A percentile compares a stretch with the other conserved stretches of the same genome.
Conservation (phyloP, 2,329 filamentous ascomycete species). For the Chaetomium globosum region DNA sequence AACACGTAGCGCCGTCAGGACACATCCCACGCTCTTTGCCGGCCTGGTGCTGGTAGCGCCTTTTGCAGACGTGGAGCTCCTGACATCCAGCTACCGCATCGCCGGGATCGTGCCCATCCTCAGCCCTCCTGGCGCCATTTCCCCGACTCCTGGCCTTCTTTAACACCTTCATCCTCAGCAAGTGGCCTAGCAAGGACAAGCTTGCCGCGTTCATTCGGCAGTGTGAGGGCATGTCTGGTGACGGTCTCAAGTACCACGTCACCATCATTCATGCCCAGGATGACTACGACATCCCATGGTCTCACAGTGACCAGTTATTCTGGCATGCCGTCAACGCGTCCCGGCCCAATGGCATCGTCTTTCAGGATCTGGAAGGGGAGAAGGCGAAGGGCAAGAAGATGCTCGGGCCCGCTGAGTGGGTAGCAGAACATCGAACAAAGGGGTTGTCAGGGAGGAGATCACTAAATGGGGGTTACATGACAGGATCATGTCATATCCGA, state of each 20-base stretch:
- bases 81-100: constrained; percentile 61
- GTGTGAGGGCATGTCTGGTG: constrained; percentile 38
- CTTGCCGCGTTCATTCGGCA: constrained; percentile 49
- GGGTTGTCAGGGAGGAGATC: constrained; percentile 57
- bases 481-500: constrained; percentile 59
- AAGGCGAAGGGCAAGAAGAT: constrained; percentile 44
- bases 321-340: constrained; percentile 60
- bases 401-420: constrained; percentile 52
- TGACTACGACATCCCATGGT: constrained; percentile 55
- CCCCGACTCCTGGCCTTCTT: constrained; percentile 52
- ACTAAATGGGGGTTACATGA: constrained; percentile 60
- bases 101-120: constrained; percentile 59
- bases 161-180: constrained; percentile 51
- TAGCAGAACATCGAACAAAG: constrained; percentile 53
- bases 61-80: constrained; percentile 56
- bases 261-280: constrained; percentile 56
- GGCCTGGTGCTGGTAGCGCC: constrained; percentile 60
- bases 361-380: constrained; percentile 50
- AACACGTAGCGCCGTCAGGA: constrained; percentile 39
- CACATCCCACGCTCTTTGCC: constrained; percentile 51
- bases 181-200: constrained; percentile 55
- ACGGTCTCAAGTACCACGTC: constrained; percentile 45
- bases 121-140: constrained; percentile 53
- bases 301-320: constrained; percentile 54
- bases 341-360: constrained; percentile 41